Conservation (phyloP, 2,329 filamentous ascomycete species). For the Neoscytalidium dimidiatum region DNA sequence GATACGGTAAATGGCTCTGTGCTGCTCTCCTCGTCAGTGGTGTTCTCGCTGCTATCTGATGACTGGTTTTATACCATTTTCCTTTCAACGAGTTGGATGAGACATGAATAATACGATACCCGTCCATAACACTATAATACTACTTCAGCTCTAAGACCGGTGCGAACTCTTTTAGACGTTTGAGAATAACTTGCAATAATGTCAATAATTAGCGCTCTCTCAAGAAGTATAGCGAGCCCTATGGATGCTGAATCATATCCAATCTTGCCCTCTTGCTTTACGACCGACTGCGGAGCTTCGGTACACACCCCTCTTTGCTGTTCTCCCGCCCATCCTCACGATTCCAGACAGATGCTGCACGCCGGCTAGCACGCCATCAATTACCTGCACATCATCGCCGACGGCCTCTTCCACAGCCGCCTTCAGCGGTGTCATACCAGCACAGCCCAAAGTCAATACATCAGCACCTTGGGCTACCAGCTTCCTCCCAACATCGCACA, state of each 20-base stretch:
- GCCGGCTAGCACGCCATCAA: slow-evolving; percentile 54
- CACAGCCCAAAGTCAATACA: slow-evolving; percentile 49
- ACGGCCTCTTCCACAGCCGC: slow-evolving; percentile 50
- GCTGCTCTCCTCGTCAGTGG: not conserved
- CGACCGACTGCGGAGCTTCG: slow-evolving; percentile 42
- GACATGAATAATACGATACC: not conserved
- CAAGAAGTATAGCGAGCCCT: too few species aligned
- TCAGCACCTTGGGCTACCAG: slow-evolving; percentile 47
- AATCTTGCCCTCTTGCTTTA: slow-evolving; percentile 42
- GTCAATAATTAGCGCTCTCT: too few species aligned
- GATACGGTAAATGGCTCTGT: not conserved
- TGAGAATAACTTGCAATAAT: too few species aligned
- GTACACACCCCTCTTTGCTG: slow-evolving; percentile 48
- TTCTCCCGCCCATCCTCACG: slow-evolving; percentile 48
- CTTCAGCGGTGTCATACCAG: slow-evolving; percentile 53
- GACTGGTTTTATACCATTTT: not conserved
- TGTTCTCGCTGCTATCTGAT: not conserved
- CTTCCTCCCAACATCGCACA: slow-evolving; percentile 41
- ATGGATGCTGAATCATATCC: slow-evolving; percentile 31
- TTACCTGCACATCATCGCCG: slow-evolving; percentile 48
- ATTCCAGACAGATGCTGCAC: slow-evolving; percentile 49
- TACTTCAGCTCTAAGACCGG: too few species aligned
- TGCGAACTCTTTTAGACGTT: too few species aligned
- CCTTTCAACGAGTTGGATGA: not conserved
- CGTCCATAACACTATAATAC: not conserved